These are phyloP conservation scores for Lichtheimia corymbifera DNA, from an alignment of 371 early-diverging fungal genomes.

Conservation along the genomic window DNA sequence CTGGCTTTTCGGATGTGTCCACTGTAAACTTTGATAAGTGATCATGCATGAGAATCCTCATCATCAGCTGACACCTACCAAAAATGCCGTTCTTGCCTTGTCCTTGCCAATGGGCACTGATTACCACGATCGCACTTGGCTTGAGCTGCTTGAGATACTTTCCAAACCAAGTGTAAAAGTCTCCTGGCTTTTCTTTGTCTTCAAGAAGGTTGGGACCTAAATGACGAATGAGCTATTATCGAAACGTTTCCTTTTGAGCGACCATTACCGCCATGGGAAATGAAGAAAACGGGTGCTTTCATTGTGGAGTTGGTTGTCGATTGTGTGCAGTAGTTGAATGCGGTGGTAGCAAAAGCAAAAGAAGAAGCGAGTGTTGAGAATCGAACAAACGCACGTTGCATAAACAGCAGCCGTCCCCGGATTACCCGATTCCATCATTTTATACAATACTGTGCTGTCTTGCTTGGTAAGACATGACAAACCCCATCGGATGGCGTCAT, in stretches of 20 bases:
- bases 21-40: slow-evolving; percentile 17
- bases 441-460: neutral
- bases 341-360: neutral
- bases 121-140: slow-evolving; percentile 56
- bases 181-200: slow-evolving; percentile 44
- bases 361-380: neutral
- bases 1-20: slow-evolving; percentile 45
- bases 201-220: slow-evolving; percentile 60
- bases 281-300: slow-evolving; percentile 38
- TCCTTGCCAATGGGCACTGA: slow-evolving; percentile 65
- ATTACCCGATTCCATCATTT: neutral
- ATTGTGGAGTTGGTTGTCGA: slow-evolving; percentile 7
- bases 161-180: slow-evolving; percentile 50
- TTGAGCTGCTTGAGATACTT: slow-evolving; percentile 43
- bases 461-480: too few species aligned
- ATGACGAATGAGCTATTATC: slow-evolving; percentile 14
- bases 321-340: slow-evolving; percentile 5
- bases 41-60: neutral
- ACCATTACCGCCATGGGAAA: slow-evolving; percentile 44
- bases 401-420: neutral
- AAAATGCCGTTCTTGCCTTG: slow-evolving; percentile 28
- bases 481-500: too few species aligned
- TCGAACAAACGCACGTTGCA: slow-evolving; percentile 7
- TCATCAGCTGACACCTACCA: slow-evolving; percentile 23
- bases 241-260: neutral